Conservation (phyloP, 768 basidiomycete species). For the Pholiota molesta region DNA sequence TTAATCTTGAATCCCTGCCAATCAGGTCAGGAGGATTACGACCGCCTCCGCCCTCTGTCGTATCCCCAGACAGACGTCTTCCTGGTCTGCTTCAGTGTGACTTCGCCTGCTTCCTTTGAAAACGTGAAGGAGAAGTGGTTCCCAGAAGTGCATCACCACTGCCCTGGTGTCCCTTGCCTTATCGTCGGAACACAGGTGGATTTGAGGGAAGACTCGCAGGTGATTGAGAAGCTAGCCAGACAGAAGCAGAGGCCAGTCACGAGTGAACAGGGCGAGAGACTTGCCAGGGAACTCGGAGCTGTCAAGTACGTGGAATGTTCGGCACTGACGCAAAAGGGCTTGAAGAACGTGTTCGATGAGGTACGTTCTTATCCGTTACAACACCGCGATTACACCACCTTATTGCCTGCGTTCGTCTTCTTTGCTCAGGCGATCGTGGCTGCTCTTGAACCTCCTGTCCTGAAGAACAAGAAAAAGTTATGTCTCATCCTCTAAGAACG, state of each 20-base stretch:
- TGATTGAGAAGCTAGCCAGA: constrained; percentile 92
- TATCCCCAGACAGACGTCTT: constrained; percentile 99
- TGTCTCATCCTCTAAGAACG: constrained; percentile 82
- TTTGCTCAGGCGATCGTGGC: constrained; percentile 90
- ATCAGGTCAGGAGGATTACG: constrained; percentile 98
- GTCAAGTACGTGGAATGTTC: constrained; percentile 99
- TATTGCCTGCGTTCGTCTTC: constrained; percentile 13
- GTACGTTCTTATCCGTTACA: constrained; percentile 49
- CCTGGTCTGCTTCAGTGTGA: constrained; percentile 99
- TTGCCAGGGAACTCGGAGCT: constrained; percentile 96
- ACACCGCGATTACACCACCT: constrained; percentile 12
- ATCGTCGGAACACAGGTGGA: constrained; percentile 99
- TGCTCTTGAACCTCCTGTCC: constrained; percentile 92
- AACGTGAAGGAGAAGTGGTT: constrained; percentile 99
- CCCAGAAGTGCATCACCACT: constrained; percentile 99
- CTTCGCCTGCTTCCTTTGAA: constrained; percentile 97
- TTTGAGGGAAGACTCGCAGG: constrained; percentile 89
- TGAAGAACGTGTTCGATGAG: constrained; percentile 99
- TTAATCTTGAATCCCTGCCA: constrained; percentile 10
- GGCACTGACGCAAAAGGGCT: constrained; percentile 96
- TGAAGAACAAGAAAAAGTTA: constrained; percentile 70
- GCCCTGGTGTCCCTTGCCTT: constrained; percentile 98
- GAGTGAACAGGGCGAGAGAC: constrained; percentile 86
- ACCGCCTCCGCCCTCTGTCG: constrained; percentile 96
- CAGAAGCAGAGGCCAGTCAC: constrained; percentile 96